Base-by-base conservation (phyloP, 805 yeast genomes). In the Yamadazyma laniorum region DNA sequence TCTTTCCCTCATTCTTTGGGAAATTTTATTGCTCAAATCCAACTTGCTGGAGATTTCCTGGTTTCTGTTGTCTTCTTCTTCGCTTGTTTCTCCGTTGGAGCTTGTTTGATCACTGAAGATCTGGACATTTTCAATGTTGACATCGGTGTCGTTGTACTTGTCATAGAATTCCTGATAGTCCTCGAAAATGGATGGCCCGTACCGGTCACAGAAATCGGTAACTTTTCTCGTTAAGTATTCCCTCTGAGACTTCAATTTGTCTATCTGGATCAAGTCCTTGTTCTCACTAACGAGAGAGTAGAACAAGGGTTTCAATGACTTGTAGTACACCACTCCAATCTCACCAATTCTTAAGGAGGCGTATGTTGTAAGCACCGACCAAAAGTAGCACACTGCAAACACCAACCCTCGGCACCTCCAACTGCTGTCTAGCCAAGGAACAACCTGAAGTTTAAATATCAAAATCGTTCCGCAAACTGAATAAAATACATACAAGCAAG, bases 261-360 rank as follows among this genome's bases (percentile, higher is more conserved):
- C 59, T 21, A 67, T 55, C 42, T 65, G 71, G n/a, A 51, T 40
- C 25, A 50, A 37, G 31, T 61, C 61, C 7, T 43, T 47, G 36
- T 56, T 56, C 25, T 50, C 54, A 51, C 59, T 59, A 6, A 65
- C 28, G 21, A 65, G 43, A 18, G 70, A 56, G 35, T 61, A 52
- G 23, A 65, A 54, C 21, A 67, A 51, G 6, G 73, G 73, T 32
- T 50, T 52, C 39, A 67, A 54, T 4, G 71, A 61, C 37, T 65
- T 65, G 51, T 65, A 66, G 37, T 61, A 61, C 43, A 67, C 72
- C 28, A 65, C 58, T 2, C 72, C 73, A 32, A 59, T 61, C 38
- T 67, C 73, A 3, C 73, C 73, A 4, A 61, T 58, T 34, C 72
- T 45, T 25, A 67, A 55, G 4, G 71, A 63, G 1, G 72, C 66